Conservation (phyloP, 1,139 yeast genomes). For the Sporopachydermia cereana region DNA sequence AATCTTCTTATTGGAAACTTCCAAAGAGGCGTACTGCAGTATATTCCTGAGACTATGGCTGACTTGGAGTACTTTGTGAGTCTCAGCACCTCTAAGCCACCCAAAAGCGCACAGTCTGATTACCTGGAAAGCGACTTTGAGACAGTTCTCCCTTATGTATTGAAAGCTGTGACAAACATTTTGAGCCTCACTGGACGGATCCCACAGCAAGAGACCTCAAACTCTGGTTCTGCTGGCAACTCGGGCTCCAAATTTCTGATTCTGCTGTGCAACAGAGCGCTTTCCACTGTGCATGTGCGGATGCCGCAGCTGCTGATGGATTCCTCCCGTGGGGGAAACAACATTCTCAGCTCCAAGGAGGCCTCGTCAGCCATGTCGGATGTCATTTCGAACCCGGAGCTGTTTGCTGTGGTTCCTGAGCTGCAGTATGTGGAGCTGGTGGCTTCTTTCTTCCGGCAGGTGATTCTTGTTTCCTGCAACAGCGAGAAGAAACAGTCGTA, state of each 20-base stretch:
- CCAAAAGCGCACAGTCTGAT: neutral
- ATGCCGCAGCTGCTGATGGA: neutral
- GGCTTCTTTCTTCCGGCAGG: neutral
- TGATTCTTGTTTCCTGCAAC: neutral
- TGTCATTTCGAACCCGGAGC: neutral
- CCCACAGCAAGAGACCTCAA: neutral
- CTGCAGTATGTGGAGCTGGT: neutral
- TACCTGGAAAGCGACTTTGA: neutral
- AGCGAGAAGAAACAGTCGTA: constrained; percentile 5
- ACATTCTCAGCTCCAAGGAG: constrained; percentile 2
- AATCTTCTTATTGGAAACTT: constrained; percentile 23
- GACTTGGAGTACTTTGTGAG: constrained; percentile 4
- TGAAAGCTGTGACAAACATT: neutral
- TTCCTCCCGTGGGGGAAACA: neutral
- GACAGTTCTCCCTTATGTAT: neutral
- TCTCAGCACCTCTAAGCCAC: neutral
- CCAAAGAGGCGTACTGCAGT: constrained; percentile 15
- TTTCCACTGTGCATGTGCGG: neutral
- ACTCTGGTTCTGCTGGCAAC: neutral
- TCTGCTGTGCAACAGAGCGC: neutral
- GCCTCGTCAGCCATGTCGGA: constrained; percentile 4
- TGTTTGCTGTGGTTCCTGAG: neutral
- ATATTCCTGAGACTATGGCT: neutral
- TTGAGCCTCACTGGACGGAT: neutral
- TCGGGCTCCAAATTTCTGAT: neutral